Evolutionary conservation across 805 yeast genomes (phyloP).

Genomic region (Pichia insulana): DNA sequence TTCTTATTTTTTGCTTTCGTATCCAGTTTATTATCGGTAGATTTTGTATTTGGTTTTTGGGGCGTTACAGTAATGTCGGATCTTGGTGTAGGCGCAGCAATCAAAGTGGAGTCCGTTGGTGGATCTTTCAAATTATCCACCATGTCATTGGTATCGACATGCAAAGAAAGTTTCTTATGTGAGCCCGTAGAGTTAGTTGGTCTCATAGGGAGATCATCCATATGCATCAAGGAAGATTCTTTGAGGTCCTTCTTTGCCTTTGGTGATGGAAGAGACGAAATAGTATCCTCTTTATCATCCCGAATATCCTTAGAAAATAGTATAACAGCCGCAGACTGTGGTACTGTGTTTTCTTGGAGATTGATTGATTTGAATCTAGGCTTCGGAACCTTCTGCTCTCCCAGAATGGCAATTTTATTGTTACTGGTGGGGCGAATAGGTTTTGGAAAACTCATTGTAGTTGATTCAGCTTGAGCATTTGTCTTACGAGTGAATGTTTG

Average conservation of each 20-base stretch:
- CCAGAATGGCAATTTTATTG: slow-evolving; percentile 22
- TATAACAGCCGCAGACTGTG: slow-evolving; percentile 37
- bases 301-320: slow-evolving; percentile 36
- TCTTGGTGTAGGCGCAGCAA: background rate
- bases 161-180: slow-evolving; percentile 2
- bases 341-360: slow-evolving; percentile 8
- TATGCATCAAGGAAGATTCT: background rate
- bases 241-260: background rate
- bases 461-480: background rate
- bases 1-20: slow-evolving; percentile 1
- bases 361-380: slow-evolving; percentile 18
- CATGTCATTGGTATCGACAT: background rate
- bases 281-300: slow-evolving; percentile 9
- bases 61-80: slow-evolving; percentile 1
- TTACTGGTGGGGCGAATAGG: too few species aligned
- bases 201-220: background rate
- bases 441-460: background rate
- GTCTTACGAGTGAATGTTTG: background rate
- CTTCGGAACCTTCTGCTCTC: slow-evolving; percentile 24
- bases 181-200: background rate
- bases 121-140: background rate
- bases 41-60: background rate
- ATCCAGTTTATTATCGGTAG: background rate
- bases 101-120: background rate
- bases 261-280: slow-evolving; percentile 9